A percentile compares a stretch with the other conserved stretches of the same genome.
Conservation (phyloP, 2,329 filamentous ascomycete genomes). For the Trichoderma sp. region DNA sequence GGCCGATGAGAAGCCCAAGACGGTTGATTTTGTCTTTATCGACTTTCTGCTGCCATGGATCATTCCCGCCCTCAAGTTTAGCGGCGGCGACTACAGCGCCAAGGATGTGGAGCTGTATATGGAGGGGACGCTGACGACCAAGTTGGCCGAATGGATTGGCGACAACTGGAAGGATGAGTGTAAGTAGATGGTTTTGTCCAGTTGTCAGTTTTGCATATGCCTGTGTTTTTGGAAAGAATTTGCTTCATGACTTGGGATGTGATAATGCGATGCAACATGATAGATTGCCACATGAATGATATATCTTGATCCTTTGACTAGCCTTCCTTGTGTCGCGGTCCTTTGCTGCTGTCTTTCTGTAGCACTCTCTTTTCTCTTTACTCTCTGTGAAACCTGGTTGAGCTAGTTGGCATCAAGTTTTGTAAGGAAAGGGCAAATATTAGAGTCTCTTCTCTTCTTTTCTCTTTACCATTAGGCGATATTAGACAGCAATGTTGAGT, state of each 20-base stretch:
- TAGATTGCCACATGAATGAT: constrained; percentile 1
- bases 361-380: too few species aligned
- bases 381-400: too few species aligned
- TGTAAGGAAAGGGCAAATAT: too few species aligned
- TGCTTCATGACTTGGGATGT: background rate
- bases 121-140: constrained; percentile 53
- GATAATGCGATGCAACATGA: background rate
- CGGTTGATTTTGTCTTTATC: constrained; percentile 84
- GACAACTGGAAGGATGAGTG: constrained; percentile 55
- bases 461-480: too few species aligned
- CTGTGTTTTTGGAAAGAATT: background rate
- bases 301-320: background rate
- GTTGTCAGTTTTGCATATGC: background rate
- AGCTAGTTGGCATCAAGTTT: too few species aligned
- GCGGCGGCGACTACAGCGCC: constrained; percentile 48
- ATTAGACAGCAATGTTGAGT: too few species aligned
- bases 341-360: background rate
- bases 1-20: constrained; percentile 55
- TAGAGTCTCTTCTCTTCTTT: too few species aligned
- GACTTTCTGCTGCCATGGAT: constrained; percentile 88
- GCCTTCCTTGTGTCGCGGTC: background rate
- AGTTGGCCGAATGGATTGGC: constrained; percentile 56
- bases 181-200: constrained; percentile 24
- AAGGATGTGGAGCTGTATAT: constrained; percentile 51
- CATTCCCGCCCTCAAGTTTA: constrained; percentile 65